These are phyloP conservation scores for Aphanocladium album DNA, from an alignment of 2,329 filamentous ascomycete genomes.

Conservation along the genomic window DNA sequence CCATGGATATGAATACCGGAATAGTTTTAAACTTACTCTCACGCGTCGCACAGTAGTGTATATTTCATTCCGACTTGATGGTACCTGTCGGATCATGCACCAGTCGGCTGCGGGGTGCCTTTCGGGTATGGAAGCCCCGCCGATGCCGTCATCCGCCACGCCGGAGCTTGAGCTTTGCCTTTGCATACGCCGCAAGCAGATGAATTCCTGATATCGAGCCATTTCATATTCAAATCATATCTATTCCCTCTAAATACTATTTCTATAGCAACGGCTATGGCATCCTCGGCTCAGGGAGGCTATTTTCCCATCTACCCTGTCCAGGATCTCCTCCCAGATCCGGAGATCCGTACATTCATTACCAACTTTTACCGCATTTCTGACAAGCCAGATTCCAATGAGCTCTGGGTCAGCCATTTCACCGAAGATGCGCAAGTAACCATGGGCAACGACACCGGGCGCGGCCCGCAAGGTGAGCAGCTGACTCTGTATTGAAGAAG, in stretches of 20 bases:
- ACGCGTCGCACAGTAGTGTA: not conserved
- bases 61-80: not conserved
- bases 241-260: not conserved
- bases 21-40: not conserved
- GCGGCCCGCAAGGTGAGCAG: constrained; percentile 30
- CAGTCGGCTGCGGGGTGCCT: constrained; percentile 7
- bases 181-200: not conserved
- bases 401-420: constrained; percentile 41
- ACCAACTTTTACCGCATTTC: constrained; percentile 40
- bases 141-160: not conserved
- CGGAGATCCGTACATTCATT: constrained; percentile 34
- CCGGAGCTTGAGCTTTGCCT: not conserved
- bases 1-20: not conserved
- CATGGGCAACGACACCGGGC: constrained; percentile 36
- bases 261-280: not conserved
- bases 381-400: constrained; percentile 36
- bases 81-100: not conserved
- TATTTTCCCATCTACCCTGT: constrained; percentile 30
- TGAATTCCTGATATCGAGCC: not conserved
- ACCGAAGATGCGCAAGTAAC: constrained; percentile 35
- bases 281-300: constrained; percentile 16
- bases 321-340: constrained; percentile 25
- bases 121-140: constrained; percentile 7
- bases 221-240: not conserved
- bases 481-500: not conserved